A percentile compares a stretch with the other conserved stretches of the same genome.
phyloP scores from a whole-genome alignment of 1,284 basidiomycete species.

The Ceratobasidium theobromae region DNA sequence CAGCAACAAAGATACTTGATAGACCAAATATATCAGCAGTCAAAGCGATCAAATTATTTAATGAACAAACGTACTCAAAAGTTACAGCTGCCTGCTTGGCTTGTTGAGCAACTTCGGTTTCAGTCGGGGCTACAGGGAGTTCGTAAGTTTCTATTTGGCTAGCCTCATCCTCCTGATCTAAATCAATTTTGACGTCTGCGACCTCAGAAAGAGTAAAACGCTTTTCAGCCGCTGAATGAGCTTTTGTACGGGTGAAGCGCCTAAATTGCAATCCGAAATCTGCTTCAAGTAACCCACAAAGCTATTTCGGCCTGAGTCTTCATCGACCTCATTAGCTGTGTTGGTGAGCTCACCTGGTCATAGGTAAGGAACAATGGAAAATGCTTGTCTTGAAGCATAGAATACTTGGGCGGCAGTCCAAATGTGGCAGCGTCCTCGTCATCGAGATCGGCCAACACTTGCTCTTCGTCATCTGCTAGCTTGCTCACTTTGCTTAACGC shows the following conservation, averaged over 20 bases:
- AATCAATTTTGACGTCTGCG: conserved; percentile 17
- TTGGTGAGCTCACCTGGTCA: conserved; percentile 12
- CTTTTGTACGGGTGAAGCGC: conserved; percentile 32
- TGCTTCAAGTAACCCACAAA: conserved; percentile 42
- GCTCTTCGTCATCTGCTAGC: neutral
- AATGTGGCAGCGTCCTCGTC: conserved; percentile 17
- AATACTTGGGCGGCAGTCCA: conserved; percentile 11
- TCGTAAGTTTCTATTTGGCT: neutral
- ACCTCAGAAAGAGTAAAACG: conserved; percentile 30
- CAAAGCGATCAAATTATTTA: neutral
- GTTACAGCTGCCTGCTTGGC: conserved; percentile 7
- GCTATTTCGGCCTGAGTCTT: conserved; percentile 44
- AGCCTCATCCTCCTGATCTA: conserved; percentile 22
- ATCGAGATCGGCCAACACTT: conserved; percentile 16
- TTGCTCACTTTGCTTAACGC: neutral
- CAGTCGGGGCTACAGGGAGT: neutral
- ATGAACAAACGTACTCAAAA: conserved; percentile 7
- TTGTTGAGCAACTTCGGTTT: conserved; percentile 5
- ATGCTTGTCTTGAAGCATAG: conserved; percentile 21
- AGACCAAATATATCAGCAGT: neutral
- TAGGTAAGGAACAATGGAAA: conserved; percentile 28
- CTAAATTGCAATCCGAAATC: conserved; percentile 36
- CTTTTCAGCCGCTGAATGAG: conserved; percentile 33
- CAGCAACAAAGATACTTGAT: conserved; percentile 1
- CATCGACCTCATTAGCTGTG: neutral